Percentiles rank a stretch among this genome's conserved stretches.
Conservation (phyloP, 305 asterid species). For the Lippia alba region DNA sequence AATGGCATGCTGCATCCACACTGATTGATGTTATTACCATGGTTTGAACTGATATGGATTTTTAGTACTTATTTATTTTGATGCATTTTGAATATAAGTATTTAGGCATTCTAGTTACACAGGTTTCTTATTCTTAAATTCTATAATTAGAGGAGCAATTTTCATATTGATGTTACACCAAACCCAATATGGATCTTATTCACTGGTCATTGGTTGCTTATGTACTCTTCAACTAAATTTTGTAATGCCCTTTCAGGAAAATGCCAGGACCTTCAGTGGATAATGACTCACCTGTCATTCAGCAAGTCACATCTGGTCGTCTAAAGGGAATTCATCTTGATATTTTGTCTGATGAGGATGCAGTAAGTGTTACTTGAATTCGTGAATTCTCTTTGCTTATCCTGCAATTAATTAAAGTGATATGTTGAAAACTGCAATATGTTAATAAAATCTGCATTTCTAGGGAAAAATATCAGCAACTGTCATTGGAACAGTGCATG, state of each 20-base stretch:
- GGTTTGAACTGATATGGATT: neutral
- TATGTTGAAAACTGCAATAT: conserved; percentile 14
- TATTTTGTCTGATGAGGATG: conserved; percentile 69
- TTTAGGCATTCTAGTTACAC: neutral
- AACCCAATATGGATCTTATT: conserved; percentile 8
- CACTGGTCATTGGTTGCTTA: neutral
- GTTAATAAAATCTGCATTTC: conserved; percentile 34
- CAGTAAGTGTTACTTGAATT: conserved; percentile 54
- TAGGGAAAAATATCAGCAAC: conserved; percentile 63
- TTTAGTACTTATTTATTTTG: neutral
- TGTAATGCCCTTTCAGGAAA: conserved; percentile 34
- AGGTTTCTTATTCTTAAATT: conserved; percentile 8
- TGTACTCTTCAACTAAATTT: conserved; percentile 5
- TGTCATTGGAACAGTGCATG: conserved; percentile 56
- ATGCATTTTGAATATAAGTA: conserved; percentile 10
- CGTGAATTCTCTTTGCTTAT: conserved; percentile 12
- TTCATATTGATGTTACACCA: conserved; percentile 1
- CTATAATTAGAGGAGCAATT: conserved; percentile 5
- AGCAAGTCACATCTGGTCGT: conserved; percentile 58
- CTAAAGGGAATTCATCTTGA: conserved; percentile 58
- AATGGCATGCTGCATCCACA: too few relatives aligned
- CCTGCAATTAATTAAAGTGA: conserved; percentile 11
- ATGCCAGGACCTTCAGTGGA: conserved; percentile 52
- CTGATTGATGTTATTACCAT: neutral
- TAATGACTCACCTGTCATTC: conserved; percentile 48